Conservation (phyloP, 345 rosid genomes). For the Ricinus communis region DNA sequence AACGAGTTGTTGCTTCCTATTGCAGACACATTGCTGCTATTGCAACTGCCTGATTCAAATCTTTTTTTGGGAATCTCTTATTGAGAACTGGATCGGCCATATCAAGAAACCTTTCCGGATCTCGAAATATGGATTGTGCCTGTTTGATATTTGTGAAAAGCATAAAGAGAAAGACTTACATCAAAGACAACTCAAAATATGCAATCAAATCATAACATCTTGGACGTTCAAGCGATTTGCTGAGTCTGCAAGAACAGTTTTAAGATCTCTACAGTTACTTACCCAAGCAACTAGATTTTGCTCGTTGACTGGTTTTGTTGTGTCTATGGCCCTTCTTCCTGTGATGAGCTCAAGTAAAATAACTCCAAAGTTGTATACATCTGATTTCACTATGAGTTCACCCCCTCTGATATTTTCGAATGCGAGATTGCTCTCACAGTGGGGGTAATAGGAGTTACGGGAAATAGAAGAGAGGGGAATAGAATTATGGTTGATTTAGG, state of each 20-base stretch:
- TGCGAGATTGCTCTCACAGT: too few species aligned
- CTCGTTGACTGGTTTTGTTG: constrained; percentile 57
- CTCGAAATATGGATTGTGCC: constrained; percentile 72
- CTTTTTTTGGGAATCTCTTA: constrained; percentile 56
- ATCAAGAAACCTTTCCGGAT: constrained; percentile 63
- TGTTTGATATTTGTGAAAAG: constrained; percentile 16
- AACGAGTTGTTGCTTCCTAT: constrained; percentile 72
- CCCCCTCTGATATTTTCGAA: constrained; percentile 66
- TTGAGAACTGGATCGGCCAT: constrained; percentile 72
- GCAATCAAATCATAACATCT: too few species aligned
- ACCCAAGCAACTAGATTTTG: constrained; percentile 87
- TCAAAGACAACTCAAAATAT: too few species aligned
- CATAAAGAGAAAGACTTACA: background rate
- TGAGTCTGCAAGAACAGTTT: too few species aligned
- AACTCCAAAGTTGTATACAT: constrained; percentile 81
- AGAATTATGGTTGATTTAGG: too few species aligned
- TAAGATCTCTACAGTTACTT: constrained; percentile 3
- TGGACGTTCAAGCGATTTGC: too few species aligned
- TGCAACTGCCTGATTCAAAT: constrained; percentile 80
- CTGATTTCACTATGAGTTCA: constrained; percentile 53
- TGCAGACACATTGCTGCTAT: constrained; percentile 88
- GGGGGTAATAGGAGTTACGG: too few species aligned
- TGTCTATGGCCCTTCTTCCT: constrained; percentile 67
- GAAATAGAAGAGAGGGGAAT: too few species aligned
- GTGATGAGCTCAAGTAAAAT: constrained; percentile 71